A percentile compares a stretch with the other conserved stretches of the same genome.
Evolutionary conservation across 352 stramenopile genomes (phyloP).

Genomic region (Globisporangium paroecandrum): DNA sequence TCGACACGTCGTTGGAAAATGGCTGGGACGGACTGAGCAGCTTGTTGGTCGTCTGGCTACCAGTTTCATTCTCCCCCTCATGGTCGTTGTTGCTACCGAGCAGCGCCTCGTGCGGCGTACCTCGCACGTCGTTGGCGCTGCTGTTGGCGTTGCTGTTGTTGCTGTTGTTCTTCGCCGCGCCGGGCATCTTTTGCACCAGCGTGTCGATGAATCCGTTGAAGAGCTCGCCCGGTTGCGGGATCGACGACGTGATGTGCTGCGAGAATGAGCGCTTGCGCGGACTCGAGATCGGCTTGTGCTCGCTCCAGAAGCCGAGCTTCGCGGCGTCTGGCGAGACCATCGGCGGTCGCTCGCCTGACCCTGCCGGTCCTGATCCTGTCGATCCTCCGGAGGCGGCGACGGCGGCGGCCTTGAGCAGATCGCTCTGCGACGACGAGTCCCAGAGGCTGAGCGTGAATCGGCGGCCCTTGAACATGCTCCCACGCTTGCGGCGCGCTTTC

Average conservation of each 20-base stretch:
- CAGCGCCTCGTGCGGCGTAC: conserved; percentile 37
- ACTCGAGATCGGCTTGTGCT: conserved; percentile 53
- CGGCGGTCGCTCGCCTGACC: conserved; percentile 29
- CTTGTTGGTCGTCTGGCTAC: conserved; percentile 9
- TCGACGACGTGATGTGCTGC: conserved; percentile 70
- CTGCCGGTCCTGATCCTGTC: background rate
- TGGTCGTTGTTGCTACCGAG: conserved; percentile 13
- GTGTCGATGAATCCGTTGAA: conserved; percentile 69
- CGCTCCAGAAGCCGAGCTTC: conserved; percentile 80
- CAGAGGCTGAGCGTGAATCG: conserved; percentile 66
- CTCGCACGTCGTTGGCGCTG: conserved; percentile 5
- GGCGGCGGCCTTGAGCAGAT: conserved; percentile 22
- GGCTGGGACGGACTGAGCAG: conserved; percentile 20
- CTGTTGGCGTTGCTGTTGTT: conserved; percentile 1
- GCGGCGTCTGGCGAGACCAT: conserved; percentile 55
- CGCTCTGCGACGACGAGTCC: conserved; percentile 45
- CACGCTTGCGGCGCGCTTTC: conserved; percentile 38
- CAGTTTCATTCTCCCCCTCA: conserved; percentile 2
- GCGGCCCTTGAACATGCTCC: conserved; percentile 48
- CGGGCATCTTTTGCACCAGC: conserved; percentile 58
- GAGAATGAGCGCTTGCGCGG: conserved; percentile 69
- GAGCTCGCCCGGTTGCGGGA: conserved; percentile 60
- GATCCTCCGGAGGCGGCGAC: background rate
- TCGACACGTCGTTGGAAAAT: conserved; percentile 25
- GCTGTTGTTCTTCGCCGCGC: conserved; percentile 31